phyloP scores from a whole-genome alignment of 164 flowering plant genomes.

The Vitis amurensis region DNA sequence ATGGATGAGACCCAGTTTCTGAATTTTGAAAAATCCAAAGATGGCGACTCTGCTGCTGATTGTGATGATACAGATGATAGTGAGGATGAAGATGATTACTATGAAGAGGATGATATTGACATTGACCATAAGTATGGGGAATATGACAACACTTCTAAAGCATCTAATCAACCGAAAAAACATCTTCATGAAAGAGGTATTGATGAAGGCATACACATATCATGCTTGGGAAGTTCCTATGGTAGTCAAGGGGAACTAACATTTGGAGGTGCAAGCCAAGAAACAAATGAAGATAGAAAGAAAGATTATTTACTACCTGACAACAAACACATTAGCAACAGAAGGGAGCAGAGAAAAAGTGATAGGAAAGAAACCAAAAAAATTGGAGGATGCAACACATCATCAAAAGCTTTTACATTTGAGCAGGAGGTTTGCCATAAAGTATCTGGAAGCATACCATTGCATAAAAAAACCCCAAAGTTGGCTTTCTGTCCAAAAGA shows the following conservation, averaged over 20 bases:
- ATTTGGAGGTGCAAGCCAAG: conserved; percentile 15
- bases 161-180: conserved; percentile 12
- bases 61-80: conserved; percentile 41
- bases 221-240: conserved; percentile 1
- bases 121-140: conserved; percentile 18
- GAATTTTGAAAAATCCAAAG: conserved; percentile 34
- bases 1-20: conserved; percentile 41
- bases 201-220: conserved; percentile 3
- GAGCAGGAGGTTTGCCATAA: conserved; percentile 18
- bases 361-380: conserved; percentile 18
- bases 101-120: conserved; percentile 24
- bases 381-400: conserved; percentile 11
- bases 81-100: conserved; percentile 30
- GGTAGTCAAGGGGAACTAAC: conserved; percentile 4
- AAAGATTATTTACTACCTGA: conserved; percentile 5
- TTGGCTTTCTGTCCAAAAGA: conserved; percentile 60
- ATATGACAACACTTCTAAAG: conserved; percentile 13
- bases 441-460: conserved; percentile 16
- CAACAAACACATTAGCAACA: neutral
- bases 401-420: conserved; percentile 13
- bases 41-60: conserved; percentile 26
- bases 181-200: conserved; percentile 10
- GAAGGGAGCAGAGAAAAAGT: conserved; percentile 13
- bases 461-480: conserved; percentile 40
- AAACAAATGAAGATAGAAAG: conserved; percentile 10